phyloP scores from a whole-genome alignment of 2,329 filamentous ascomycete genomes.

The Pestalotiopsis sp. region DNA sequence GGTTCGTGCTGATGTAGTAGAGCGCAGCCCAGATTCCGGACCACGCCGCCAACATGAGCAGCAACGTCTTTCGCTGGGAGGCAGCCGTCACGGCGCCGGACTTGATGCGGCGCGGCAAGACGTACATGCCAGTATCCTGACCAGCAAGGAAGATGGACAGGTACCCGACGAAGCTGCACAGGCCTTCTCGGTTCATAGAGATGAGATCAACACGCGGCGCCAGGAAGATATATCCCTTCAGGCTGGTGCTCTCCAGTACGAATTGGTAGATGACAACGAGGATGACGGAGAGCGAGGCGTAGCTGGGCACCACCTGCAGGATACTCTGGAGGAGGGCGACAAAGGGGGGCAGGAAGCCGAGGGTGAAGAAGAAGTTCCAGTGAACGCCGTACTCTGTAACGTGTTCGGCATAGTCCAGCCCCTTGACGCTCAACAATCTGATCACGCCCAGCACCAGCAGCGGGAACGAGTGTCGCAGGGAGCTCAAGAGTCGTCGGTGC shows the following conservation, averaged over 20 bases:
- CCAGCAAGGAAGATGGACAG: slow-evolving; percentile 93
- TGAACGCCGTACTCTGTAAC: slow-evolving; percentile 97
- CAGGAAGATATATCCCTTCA: slow-evolving; percentile 82
- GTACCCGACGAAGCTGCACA: slow-evolving; percentile 95
- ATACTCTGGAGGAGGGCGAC: slow-evolving; percentile 80
- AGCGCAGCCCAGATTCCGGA: slow-evolving; percentile 69
- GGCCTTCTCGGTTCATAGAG: slow-evolving; percentile 89
- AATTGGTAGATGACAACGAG: slow-evolving; percentile 74
- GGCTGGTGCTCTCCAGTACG: slow-evolving; percentile 72
- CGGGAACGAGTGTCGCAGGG: slow-evolving; percentile 80
- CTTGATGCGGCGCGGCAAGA: slow-evolving; percentile 66
- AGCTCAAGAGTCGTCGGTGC: slow-evolving; percentile 61
- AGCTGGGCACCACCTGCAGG: slow-evolving; percentile 73
- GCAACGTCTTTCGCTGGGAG: slow-evolving; percentile 57
- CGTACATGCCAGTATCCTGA: slow-evolving; percentile 78
- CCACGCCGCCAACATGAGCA: slow-evolving; percentile 68
- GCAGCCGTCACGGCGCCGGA: slow-evolving; percentile 43
- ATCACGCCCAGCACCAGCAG: slow-evolving; percentile 79
- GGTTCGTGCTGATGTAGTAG: slow-evolving; percentile 71
- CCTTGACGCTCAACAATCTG: slow-evolving; percentile 87
- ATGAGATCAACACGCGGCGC: slow-evolving; percentile 79
- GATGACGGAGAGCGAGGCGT: slow-evolving; percentile 72
- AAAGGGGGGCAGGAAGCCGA: slow-evolving; percentile 86
- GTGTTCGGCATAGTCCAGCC: slow-evolving; percentile 94
- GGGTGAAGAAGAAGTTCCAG: slow-evolving; percentile 99